Evolutionary conservation across 495 filamentous ascomycete species (phyloP).

Genomic region (Penicillium psychrofluorescens): DNA sequence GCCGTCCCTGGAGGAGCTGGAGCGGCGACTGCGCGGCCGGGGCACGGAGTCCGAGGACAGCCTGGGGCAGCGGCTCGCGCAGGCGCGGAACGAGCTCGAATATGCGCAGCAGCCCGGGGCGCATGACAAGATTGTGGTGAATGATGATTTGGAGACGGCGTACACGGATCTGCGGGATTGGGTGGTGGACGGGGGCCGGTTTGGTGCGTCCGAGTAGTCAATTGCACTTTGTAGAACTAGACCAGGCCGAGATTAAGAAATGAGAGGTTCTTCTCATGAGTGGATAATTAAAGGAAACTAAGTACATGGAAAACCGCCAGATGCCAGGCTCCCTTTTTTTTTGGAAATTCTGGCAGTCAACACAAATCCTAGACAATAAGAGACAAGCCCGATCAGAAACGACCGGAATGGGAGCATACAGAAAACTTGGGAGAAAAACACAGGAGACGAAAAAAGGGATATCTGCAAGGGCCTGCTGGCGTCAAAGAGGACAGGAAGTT

Average conservation of each 20-base stretch:
- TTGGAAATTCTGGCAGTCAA: conserved; percentile 9
- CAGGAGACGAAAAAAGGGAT: conserved; percentile 31
- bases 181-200: conserved; percentile 42
- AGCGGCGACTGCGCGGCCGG: conserved; percentile 69
- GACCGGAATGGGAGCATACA: conserved; percentile 13
- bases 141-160: conserved; percentile 79
- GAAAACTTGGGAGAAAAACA: conserved; percentile 17
- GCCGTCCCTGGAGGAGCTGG: conserved; percentile 66
- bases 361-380: conserved; percentile 22
- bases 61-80: conserved; percentile 64
- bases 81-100: conserved; percentile 77
- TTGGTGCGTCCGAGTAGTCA: conserved; percentile 16
- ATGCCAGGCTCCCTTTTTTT: conserved; percentile 27
- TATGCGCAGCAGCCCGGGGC: conserved; percentile 65
- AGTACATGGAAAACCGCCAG: conserved; percentile 33
- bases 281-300: conserved; percentile 33
- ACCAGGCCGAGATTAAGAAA: conserved; percentile 3
- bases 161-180: conserved; percentile 72
- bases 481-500: conserved; percentile 26
- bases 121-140: conserved; percentile 82
- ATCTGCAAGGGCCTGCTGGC: conserved; percentile 39
- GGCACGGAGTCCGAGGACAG: conserved; percentile 78
- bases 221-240: too few relatives aligned
- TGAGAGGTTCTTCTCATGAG: conserved; percentile 17
- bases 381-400: conserved; percentile 10